phyloP scores from a whole-genome alignment of 768 basidiomycete species.

The Suillus discolor region DNA sequence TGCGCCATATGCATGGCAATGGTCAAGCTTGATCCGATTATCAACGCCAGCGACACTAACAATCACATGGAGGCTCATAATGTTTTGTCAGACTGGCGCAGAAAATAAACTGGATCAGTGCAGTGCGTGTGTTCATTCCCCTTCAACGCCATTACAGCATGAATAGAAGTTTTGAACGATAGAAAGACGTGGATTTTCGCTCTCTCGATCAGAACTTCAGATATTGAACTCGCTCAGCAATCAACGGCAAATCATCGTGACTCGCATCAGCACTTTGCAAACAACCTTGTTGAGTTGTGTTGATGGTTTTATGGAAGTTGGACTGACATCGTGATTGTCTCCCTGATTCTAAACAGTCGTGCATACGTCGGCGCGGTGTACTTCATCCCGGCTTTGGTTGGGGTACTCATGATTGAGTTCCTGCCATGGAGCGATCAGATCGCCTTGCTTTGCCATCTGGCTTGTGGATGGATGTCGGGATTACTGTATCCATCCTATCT shows the following conservation, averaged over 20 bases:
- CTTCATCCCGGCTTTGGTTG: slow-evolving; percentile 66
- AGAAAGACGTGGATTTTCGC: slow-evolving; percentile 81
- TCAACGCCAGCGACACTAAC: slow-evolving; percentile 7
- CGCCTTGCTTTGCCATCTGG: slow-evolving; percentile 55
- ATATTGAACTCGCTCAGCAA: slow-evolving; percentile 69
- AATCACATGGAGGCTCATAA: slow-evolving; percentile 54
- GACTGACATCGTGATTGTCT: slow-evolving; percentile 60
- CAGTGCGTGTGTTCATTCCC: slow-evolving; percentile 26
- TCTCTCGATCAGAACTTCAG: slow-evolving; percentile 47
- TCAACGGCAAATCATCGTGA: slow-evolving; percentile 64
- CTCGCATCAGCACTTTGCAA: slow-evolving; percentile 49
- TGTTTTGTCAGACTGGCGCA: slow-evolving; percentile 65
- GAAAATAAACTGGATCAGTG: slow-evolving; percentile 84
- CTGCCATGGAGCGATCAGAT: slow-evolving; percentile 67
- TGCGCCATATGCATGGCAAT: slow-evolving; percentile 79
- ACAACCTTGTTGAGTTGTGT: slow-evolving; percentile 75
- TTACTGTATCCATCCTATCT: slow-evolving; percentile 61
- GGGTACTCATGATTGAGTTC: slow-evolving; percentile 58
- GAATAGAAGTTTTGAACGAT: slow-evolving; percentile 65
- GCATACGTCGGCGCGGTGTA: slow-evolving; percentile 67
- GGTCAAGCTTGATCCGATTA: slow-evolving; percentile 39
- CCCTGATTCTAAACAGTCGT: slow-evolving; percentile 56
- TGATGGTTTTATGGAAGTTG: slow-evolving; percentile 64
- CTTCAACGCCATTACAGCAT: slow-evolving; percentile 43
- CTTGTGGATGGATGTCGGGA: slow-evolving; percentile 47